Conservation (phyloP, 768 basidiomycete genomes). For the Trametes cinnabarina region DNA sequence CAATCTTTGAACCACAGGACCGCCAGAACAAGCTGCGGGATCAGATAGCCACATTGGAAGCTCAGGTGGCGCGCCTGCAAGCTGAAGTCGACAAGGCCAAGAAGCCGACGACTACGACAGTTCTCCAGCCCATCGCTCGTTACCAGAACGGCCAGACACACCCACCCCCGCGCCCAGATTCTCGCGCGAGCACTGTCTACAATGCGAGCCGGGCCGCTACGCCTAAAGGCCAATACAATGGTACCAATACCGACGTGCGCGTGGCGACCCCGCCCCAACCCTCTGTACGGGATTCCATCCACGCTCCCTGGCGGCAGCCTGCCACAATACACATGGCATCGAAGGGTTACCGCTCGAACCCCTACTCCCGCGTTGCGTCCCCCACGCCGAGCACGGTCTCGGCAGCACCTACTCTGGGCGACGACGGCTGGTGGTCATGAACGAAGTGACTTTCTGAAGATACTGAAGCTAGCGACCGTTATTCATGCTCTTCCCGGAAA, state of each 20-base stretch:
- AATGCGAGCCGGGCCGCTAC: slow-evolving; percentile 49
- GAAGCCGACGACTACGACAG: slow-evolving; percentile 26
- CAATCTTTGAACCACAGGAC: slow-evolving; percentile 45
- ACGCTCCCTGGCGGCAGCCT: slow-evolving; percentile 39
- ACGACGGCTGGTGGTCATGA: slow-evolving; percentile 80
- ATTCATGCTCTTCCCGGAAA: background rate
- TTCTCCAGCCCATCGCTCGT: slow-evolving; percentile 35
- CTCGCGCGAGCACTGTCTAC: slow-evolving; percentile 66
- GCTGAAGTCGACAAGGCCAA: slow-evolving; percentile 53
- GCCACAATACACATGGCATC: slow-evolving; percentile 44
- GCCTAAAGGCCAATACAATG: slow-evolving; percentile 43
- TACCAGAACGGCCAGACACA: slow-evolving; percentile 44
- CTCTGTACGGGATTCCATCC: slow-evolving; percentile 76
- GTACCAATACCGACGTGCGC: slow-evolving; percentile 37
- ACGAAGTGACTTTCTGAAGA: background rate
- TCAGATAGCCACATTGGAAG: slow-evolving; percentile 61
- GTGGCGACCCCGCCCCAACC: slow-evolving; percentile 49
- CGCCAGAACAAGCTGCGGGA: slow-evolving; percentile 68
- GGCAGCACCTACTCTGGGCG: slow-evolving; percentile 61
- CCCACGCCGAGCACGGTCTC: slow-evolving; percentile 80
- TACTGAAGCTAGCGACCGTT: slow-evolving; percentile 1
- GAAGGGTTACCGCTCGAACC: slow-evolving; percentile 27
- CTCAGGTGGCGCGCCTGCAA: slow-evolving; percentile 55
- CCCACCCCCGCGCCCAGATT: slow-evolving; percentile 65
- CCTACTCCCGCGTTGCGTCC: slow-evolving; percentile 47